Conservation (phyloP, 768 basidiomycete species). For the Leccinum boreale region DNA sequence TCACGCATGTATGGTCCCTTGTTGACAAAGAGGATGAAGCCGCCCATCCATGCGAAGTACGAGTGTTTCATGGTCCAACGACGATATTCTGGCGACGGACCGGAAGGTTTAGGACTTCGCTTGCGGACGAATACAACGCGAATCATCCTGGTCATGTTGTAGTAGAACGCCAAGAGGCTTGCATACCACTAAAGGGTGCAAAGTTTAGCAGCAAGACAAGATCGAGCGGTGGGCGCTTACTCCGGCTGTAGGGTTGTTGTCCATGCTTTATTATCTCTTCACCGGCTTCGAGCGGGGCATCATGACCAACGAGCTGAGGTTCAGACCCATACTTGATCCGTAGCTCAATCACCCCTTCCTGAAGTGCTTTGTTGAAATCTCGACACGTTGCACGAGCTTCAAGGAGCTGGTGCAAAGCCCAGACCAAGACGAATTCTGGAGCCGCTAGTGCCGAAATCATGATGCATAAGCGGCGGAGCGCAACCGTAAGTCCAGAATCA, state of each 20-base stretch:
- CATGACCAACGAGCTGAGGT: background rate
- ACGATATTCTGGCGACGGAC: background rate
- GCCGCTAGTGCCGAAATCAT: background rate
- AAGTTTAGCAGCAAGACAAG: background rate
- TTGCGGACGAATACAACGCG: background rate
- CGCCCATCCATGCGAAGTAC: background rate
- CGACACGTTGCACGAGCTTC: background rate
- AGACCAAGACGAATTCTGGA: background rate
- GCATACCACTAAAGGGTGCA: background rate
- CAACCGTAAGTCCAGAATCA: background rate
- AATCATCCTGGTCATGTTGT: background rate
- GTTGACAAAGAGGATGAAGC: background rate
- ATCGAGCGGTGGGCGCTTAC: too few species aligned
- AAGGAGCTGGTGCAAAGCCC: background rate
- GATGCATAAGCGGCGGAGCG: background rate
- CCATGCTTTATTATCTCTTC: background rate
- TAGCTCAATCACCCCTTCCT: background rate
- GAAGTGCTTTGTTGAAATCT: background rate
- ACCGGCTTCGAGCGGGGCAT: background rate
- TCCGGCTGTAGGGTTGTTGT: too few species aligned
- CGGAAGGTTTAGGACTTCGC: background rate
- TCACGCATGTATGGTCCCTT: background rate
- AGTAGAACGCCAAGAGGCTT: background rate
- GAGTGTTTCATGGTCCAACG: background rate
- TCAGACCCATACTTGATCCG: background rate